phyloP scores from a whole-genome alignment of 2,329 filamentous ascomycete species.

The Diplocarpon mali region DNA sequence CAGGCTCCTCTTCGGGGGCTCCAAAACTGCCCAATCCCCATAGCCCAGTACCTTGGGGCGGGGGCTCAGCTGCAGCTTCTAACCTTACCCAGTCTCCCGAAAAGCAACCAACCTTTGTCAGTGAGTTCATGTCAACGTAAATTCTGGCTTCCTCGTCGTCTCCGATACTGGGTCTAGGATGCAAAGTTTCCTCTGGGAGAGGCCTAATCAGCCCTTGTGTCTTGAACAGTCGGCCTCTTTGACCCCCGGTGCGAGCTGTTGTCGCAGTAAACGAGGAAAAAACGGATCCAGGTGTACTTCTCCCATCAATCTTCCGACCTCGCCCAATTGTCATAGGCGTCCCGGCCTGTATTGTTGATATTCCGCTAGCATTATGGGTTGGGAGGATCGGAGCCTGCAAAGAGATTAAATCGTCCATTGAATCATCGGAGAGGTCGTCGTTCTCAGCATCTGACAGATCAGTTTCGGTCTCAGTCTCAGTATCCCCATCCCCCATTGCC shows the following conservation, averaged over 20 bases:
- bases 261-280: slow-evolving; percentile 81
- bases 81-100: slow-evolving; percentile 94
- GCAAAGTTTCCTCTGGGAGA: slow-evolving; percentile 67
- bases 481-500: slow-evolving; percentile 46
- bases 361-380: slow-evolving; percentile 64
- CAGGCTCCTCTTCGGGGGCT: slow-evolving; percentile 46
- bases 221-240: slow-evolving; percentile 72
- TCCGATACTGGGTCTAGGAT: slow-evolving; percentile 64
- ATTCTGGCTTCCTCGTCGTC: slow-evolving; percentile 86
- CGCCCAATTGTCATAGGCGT: slow-evolving; percentile 62
- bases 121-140: slow-evolving; percentile 77
- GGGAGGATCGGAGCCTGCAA: slow-evolving; percentile 69
- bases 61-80: slow-evolving; percentile 66
- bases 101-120: slow-evolving; percentile 89
- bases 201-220: slow-evolving; percentile 61
- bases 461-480: slow-evolving; percentile 48
- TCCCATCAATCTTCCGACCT: slow-evolving; percentile 55
- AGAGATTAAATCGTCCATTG: slow-evolving; percentile 87
- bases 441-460: slow-evolving; percentile 51
- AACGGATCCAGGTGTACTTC: slow-evolving; percentile 75
- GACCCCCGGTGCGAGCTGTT: slow-evolving; percentile 63
- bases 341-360: slow-evolving; percentile 69
- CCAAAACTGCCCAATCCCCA: slow-evolving; percentile 60
- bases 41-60: slow-evolving; percentile 50
- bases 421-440: slow-evolving; percentile 81